phyloP scores from a whole-genome alignment of 805 yeast genomes.

The Candida khao-thaluensis region DNA sequence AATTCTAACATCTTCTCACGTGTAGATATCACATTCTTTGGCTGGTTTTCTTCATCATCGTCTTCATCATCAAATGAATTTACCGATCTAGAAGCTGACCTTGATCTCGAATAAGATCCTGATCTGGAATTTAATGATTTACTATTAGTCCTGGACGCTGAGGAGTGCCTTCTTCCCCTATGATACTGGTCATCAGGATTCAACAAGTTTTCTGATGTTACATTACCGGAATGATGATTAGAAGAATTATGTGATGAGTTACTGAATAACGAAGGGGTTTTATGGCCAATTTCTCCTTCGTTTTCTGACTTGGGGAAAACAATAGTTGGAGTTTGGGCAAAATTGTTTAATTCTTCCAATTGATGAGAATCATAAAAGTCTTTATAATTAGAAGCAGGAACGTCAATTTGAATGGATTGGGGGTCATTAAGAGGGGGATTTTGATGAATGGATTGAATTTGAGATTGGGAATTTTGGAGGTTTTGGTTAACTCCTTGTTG shows the following conservation, averaged over 20 bases:
- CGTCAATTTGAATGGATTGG: conserved; percentile 5
- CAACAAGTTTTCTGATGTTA: conserved; percentile 12
- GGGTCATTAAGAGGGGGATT: not conserved
- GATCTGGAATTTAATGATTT: conserved; percentile 14
- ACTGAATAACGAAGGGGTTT: conserved; percentile 57
- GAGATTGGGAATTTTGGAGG: conserved; percentile 1
- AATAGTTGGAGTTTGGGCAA: conserved; percentile 16
- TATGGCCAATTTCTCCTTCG: conserved; percentile 21
- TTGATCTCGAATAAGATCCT: conserved; percentile 19
- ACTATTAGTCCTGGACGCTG: no score
- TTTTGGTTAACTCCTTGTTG: conserved; percentile 7
- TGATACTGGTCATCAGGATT: conserved; percentile 42
- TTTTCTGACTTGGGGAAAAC: conserved; percentile 14
- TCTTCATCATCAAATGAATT: conserved; percentile 15
- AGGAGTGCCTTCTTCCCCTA: conserved; percentile 43
- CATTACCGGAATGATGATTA: conserved; percentile 1
- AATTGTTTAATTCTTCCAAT: conserved; percentile 15
- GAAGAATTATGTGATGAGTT: conserved; percentile 36
- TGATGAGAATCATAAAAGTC: conserved; percentile 15
- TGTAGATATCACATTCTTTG: conserved; percentile 23
- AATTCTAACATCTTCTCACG: conserved; percentile 64
- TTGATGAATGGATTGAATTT: conserved; percentile 1
- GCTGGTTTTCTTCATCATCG: conserved; percentile 16
- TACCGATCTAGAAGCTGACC: conserved; percentile 23
- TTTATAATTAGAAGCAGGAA: not conserved